These are phyloP conservation scores for Hibiscus trionum DNA, from an alignment of 345 rosid genomes.

Conservation along the genomic window DNA sequence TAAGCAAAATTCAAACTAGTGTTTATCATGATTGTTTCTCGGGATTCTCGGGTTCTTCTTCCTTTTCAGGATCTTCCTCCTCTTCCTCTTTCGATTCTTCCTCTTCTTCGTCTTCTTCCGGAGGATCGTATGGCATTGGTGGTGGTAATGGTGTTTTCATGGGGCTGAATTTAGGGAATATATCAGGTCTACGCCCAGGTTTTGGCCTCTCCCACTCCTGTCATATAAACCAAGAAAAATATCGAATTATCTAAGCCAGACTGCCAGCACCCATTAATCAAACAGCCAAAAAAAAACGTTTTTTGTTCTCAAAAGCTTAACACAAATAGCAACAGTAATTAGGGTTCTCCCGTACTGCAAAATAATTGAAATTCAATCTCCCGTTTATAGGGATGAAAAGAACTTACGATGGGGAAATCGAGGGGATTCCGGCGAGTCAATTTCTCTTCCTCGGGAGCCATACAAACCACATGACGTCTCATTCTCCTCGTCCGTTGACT, in stretches of 20 bases:
- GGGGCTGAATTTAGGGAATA: slow-evolving; percentile 68
- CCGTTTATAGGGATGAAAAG: background rate
- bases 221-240: slow-evolving; percentile 6
- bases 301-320: no score
- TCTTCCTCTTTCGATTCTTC: slow-evolving; percentile 51
- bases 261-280: background rate
- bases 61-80: slow-evolving; percentile 54
- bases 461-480: slow-evolving; percentile 36
- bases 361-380: background rate
- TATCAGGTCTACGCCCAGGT: slow-evolving; percentile 73
- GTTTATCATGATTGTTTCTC: slow-evolving; percentile 18
- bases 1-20: background rate
- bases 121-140: slow-evolving; percentile 70
- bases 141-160: slow-evolving; percentile 79
- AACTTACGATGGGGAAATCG: slow-evolving; percentile 58
- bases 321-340: no score
- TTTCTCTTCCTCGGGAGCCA: slow-evolving; percentile 77
- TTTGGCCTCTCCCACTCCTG: slow-evolving; percentile 78
- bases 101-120: slow-evolving; percentile 65
- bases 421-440: slow-evolving; percentile 62
- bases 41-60: slow-evolving; percentile 31
- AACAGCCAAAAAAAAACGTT: background rate
- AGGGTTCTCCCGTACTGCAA: background rate
- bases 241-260: slow-evolving; percentile 1
- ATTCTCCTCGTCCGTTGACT: slow-evolving; percentile 10